Conservation (phyloP, 148 eudicot genomes). For the Rhododendron williamsianum region DNA sequence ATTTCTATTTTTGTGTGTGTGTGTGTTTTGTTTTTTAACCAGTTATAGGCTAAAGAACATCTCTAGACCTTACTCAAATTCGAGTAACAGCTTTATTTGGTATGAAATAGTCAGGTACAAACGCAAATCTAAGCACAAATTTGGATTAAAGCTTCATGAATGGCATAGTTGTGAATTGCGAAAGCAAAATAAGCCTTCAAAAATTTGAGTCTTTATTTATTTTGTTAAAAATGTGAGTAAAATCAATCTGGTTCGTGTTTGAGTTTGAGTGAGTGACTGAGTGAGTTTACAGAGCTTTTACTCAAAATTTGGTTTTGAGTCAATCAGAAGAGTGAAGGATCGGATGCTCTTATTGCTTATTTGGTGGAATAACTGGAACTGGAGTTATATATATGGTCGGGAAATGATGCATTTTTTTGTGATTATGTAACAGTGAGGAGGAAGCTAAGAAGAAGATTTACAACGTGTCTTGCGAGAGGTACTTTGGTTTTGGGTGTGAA, state of each 20-base stretch:
- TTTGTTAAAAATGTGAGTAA: background rate
- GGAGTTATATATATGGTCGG: background rate
- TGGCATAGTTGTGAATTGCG: background rate
- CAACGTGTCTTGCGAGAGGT: conserved; percentile 90
- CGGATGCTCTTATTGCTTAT: background rate
- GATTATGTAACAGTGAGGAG: conserved; percentile 48
- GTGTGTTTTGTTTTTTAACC: background rate
- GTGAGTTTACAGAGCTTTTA: background rate
- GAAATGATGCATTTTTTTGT: background rate
- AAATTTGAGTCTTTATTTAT: background rate
- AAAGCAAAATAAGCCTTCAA: background rate
- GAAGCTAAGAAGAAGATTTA: conserved; percentile 90
- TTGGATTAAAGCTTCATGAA: background rate
- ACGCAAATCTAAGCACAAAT: background rate
- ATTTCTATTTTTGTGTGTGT: background rate
- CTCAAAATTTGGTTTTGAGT: background rate
- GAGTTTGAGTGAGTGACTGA: background rate
- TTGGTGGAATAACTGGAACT: background rate
- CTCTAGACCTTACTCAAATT: background rate
- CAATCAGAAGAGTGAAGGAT: background rate
- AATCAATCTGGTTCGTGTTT: background rate
- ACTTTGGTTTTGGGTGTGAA: conserved; percentile 95
- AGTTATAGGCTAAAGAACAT: background rate
- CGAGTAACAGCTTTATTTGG: background rate
- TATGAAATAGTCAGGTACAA: background rate